phyloP scores from a whole-genome alignment of 2,329 filamentous ascomycete species.

The Curvularia sp. region DNA sequence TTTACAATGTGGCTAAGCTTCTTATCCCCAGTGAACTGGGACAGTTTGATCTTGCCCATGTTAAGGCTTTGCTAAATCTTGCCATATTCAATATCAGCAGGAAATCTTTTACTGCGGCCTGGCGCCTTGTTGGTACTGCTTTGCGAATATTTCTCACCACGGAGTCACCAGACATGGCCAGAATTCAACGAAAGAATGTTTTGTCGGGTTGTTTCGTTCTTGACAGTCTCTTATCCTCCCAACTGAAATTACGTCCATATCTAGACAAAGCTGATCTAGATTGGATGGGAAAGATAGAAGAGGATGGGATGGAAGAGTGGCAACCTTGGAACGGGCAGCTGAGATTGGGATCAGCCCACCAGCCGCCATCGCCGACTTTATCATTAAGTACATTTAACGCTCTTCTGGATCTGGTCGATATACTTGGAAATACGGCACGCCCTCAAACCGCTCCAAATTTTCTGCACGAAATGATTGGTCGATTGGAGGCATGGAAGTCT shows the following conservation, averaged over 20 bases:
- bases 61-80: slow-evolving; percentile 56
- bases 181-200: slow-evolving; percentile 47
- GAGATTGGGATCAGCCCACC: slow-evolving; percentile 32
- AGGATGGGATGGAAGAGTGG: slow-evolving; percentile 76
- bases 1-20: slow-evolving; percentile 34
- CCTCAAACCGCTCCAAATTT: slow-evolving; percentile 30
- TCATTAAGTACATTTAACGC: slow-evolving; percentile 62
- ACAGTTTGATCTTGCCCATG: slow-evolving; percentile 47
- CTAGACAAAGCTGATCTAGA: slow-evolving; percentile 58
- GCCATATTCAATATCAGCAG: slow-evolving; percentile 67
- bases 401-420: slow-evolving; percentile 48
- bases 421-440: slow-evolving; percentile 25
- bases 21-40: slow-evolving; percentile 41
- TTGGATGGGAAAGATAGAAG: slow-evolving; percentile 59
- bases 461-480: slow-evolving; percentile 47
- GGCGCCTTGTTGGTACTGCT: slow-evolving; percentile 69
- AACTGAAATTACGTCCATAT: slow-evolving; percentile 59
- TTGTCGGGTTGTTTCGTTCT: slow-evolving; percentile 67
- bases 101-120: slow-evolving; percentile 64
- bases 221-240: slow-evolving; percentile 63
- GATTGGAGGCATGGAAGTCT: slow-evolving; percentile 49
- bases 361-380: slow-evolving; percentile 44
- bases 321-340: slow-evolving; percentile 69
- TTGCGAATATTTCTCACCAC: slow-evolving; percentile 59
- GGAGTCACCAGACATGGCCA: slow-evolving; percentile 35